Evolutionary conservation across 106 monocot species (phyloP), one percentile per base, ranked within the genome.

Genomic region (Dendrobium nobile): DNA sequence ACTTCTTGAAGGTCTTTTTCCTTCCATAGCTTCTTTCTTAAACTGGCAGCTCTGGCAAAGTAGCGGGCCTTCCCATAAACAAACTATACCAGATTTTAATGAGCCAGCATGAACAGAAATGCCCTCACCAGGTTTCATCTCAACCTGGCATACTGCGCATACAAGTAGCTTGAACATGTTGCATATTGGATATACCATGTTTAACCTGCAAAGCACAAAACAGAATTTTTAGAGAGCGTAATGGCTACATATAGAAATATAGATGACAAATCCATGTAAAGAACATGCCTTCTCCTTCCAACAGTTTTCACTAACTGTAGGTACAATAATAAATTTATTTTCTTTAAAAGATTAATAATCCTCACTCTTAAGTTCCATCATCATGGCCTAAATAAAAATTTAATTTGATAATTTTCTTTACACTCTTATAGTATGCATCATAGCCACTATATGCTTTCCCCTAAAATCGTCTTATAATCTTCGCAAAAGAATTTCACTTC

Each of bases 1-100:
- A 72, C 72, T 33, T 70, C 26, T 72, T 72, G 87, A 87, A 80
- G 59, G 79, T 45, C 27, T 54, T 77, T 88, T 95, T 73, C 95
- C 95, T 86, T 95, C 95, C 95, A 95, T 95, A 15, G 92, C 90
- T 82, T 92, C 95, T 54, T 89, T 95, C 72, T 95, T 95, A 48
- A 20, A 75, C 79, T 91, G 89, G 84, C 95, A 95, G 74, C 82
- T 85, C 22, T 59, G 40, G 76, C 95, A 95, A 78, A 95, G 95
- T 40, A 92, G 87, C 79, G 95, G 95, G 47, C 95, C 92, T 77
- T 92, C 86, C 89, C 95, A 91, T 1, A 87, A 82, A 28, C 86
- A 75, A 48, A 83, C 73, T 77, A 79, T 86, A 20, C 75, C 79
- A 41, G 82, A 61, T 48, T 80, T 78, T 44, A 73, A 20, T 59